Evolutionary conservation across 2,329 filamentous ascomycete species (phyloP).

Genomic region (Periglandula ipomoeae): DNA sequence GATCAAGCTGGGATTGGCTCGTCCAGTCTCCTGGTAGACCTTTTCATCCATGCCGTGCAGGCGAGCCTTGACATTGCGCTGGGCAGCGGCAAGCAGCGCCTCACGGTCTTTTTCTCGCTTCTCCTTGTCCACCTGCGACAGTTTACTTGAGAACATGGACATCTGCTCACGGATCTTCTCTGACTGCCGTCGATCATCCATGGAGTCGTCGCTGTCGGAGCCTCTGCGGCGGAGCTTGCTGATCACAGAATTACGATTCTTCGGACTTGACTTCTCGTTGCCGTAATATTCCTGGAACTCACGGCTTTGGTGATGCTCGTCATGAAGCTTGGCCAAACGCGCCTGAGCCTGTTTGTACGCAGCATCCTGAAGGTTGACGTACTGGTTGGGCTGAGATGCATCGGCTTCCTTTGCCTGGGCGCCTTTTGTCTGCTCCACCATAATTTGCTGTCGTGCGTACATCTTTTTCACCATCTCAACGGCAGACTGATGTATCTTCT

Average conservation of each 20-base stretch:
- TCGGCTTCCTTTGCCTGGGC: slow-evolving; percentile 24
- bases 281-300: slow-evolving; percentile 74
- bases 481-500: slow-evolving; percentile 71
- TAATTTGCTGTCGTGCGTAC: slow-evolving; percentile 62
- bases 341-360: slow-evolving; percentile 82
- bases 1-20: slow-evolving; percentile 56
- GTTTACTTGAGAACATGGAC: slow-evolving; percentile 61
- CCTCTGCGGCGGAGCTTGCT: slow-evolving; percentile 53
- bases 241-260: slow-evolving; percentile 39
- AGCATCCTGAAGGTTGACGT: slow-evolving; percentile 68
- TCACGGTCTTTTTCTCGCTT: slow-evolving; percentile 71
- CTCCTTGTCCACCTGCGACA: slow-evolving; percentile 60
- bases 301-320: slow-evolving; percentile 53
- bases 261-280: slow-evolving; percentile 26
- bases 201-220: slow-evolving; percentile 52
- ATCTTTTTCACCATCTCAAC: slow-evolving; percentile 85
- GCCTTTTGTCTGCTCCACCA: slow-evolving; percentile 41
- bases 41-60: slow-evolving; percentile 76
- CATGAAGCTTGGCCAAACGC: slow-evolving; percentile 69
- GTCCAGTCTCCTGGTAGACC: slow-evolving; percentile 67
- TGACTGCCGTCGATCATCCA: slow-evolving; percentile 59
- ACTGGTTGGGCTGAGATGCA: slow-evolving; percentile 39
- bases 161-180: slow-evolving; percentile 69
- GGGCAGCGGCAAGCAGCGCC: slow-evolving; percentile 65
- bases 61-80: slow-evolving; percentile 73